phyloP scores from a whole-genome alignment of 345 rosid species.

The Acer saccharum region DNA sequence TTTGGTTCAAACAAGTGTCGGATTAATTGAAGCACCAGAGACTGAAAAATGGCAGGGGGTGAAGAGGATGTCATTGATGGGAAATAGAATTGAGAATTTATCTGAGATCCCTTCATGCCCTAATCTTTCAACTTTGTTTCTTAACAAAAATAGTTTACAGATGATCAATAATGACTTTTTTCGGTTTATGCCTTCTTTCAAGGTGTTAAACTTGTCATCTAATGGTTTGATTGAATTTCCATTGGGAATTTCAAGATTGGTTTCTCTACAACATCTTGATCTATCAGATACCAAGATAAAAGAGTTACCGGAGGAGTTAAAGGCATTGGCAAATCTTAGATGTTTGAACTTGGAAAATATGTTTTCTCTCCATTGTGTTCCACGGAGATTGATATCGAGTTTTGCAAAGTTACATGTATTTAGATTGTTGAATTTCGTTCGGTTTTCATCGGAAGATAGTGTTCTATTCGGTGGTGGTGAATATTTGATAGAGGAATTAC shows the following conservation, averaged over 20 bases:
- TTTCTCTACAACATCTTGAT: neutral
- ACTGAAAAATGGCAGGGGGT: slow-evolving; percentile 17
- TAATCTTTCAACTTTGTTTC: slow-evolving; percentile 32
- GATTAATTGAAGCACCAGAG: slow-evolving; percentile 16
- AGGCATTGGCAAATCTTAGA: neutral
- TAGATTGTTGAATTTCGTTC: neutral
- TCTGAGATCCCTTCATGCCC: slow-evolving; percentile 15
- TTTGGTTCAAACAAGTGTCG: slow-evolving; percentile 16
- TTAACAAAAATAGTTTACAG: neutral
- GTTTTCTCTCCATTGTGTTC: neutral
- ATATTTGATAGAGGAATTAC: slow-evolving; percentile 5
- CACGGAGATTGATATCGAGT: neutral
- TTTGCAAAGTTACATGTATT: neutral
- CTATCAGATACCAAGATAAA: neutral
- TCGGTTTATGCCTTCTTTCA: slow-evolving; percentile 18
- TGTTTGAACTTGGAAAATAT: neutral
- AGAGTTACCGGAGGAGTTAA: neutral
- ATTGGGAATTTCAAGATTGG: neutral
- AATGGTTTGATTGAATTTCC: neutral
- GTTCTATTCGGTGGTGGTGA: neutral
- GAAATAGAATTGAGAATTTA: neutral
- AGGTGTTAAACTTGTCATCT: neutral
- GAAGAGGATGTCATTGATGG: slow-evolving; percentile 32
- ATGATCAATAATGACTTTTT: slow-evolving; percentile 19
- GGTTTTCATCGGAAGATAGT: no score